Percentiles rank a stretch among this genome's conserved stretches.
These are phyloP conservation scores for Apiospora hydei DNA, from an alignment of 2,329 filamentous ascomycete genomes.

Conservation along the genomic window DNA sequence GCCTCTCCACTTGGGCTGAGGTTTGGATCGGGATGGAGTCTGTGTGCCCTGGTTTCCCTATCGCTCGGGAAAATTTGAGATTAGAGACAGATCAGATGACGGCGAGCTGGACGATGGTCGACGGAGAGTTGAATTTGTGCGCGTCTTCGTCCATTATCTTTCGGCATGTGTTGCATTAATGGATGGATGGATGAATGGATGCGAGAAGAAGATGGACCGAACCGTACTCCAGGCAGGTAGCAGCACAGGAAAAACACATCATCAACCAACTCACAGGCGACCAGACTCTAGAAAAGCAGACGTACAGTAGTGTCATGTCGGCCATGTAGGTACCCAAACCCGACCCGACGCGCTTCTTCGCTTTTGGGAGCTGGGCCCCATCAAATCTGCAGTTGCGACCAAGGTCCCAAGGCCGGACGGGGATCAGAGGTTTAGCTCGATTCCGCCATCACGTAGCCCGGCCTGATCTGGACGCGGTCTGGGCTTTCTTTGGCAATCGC, in stretches of 20 bases:
- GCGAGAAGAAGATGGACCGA: too few species aligned
- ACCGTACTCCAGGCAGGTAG: background rate
- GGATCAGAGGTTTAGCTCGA: slow-evolving; percentile 2
- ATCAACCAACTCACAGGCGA: slow-evolving; percentile 10
- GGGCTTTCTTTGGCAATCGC: slow-evolving; percentile 1
- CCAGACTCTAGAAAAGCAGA: background rate
- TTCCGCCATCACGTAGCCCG: slow-evolving; percentile 9
- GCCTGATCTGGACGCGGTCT: slow-evolving; percentile 17
- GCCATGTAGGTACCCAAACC: slow-evolving; percentile 18
- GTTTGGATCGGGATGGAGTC: background rate
- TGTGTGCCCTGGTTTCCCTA: background rate
- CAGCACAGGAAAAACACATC: slow-evolving; percentile 11
- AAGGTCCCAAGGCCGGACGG: slow-evolving; percentile 12
- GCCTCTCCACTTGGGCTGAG: slow-evolving; percentile 1
- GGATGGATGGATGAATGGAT: background rate
- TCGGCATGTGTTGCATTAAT: background rate
- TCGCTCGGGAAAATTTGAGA: background rate
- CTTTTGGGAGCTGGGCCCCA: slow-evolving; percentile 8
- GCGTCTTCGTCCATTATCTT: background rate
- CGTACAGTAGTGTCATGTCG: slow-evolving; percentile 15
- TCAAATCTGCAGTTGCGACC: slow-evolving; percentile 12
- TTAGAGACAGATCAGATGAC: background rate
- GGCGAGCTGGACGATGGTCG: background rate
- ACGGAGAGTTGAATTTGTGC: background rate
- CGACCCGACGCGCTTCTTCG: slow-evolving; percentile 19